Conservation (phyloP, 2,329 filamentous ascomycete genomes). For the Helotiales sp. region DNA sequence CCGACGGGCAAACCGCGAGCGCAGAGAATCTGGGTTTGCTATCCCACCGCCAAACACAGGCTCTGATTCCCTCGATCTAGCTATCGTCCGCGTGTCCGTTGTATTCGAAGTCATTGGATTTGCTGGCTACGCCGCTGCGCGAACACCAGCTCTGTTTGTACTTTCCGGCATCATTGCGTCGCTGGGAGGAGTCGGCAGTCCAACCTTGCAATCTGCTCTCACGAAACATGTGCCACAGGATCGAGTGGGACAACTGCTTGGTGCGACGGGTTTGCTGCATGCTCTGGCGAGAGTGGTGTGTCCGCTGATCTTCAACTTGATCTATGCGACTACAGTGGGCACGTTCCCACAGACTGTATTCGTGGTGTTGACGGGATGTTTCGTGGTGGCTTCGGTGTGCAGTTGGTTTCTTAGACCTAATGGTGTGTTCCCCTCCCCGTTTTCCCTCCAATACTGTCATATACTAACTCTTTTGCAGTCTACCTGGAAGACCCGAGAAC, state of each 20-base stretch:
- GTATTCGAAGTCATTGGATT: conserved; percentile 78
- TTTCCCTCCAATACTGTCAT: neutral
- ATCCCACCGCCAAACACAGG: conserved; percentile 54
- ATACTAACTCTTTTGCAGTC: conserved; percentile 22
- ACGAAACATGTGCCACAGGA: conserved; percentile 91
- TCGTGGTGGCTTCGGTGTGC: conserved; percentile 66
- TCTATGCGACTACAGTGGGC: conserved; percentile 82
- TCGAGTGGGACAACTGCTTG: conserved; percentile 83
- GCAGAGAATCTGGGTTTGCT: conserved; percentile 65
- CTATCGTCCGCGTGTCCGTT: conserved; percentile 75
- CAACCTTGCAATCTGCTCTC: conserved; percentile 80
- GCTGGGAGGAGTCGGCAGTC: conserved; percentile 82
- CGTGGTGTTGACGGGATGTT: conserved; percentile 70
- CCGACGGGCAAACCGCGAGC: conserved; percentile 36
- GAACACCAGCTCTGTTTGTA: conserved; percentile 68
- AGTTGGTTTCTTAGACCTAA: conserved; percentile 75
- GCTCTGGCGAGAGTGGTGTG: conserved; percentile 78
- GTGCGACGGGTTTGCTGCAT: conserved; percentile 85
- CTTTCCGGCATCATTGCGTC: conserved; percentile 74
- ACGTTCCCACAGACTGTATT: conserved; percentile 84
- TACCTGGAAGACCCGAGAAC: conserved; percentile 27
- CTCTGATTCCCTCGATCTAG: conserved; percentile 78
- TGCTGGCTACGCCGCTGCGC: conserved; percentile 72
- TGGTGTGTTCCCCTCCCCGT: conserved; percentile 58
- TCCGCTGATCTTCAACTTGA: conserved; percentile 81